Percentiles rank a stretch among this genome's conserved stretches.
phyloP scores from a whole-genome alignment of 108 stramenopile species.

The Nannochloropsis salina region DNA sequence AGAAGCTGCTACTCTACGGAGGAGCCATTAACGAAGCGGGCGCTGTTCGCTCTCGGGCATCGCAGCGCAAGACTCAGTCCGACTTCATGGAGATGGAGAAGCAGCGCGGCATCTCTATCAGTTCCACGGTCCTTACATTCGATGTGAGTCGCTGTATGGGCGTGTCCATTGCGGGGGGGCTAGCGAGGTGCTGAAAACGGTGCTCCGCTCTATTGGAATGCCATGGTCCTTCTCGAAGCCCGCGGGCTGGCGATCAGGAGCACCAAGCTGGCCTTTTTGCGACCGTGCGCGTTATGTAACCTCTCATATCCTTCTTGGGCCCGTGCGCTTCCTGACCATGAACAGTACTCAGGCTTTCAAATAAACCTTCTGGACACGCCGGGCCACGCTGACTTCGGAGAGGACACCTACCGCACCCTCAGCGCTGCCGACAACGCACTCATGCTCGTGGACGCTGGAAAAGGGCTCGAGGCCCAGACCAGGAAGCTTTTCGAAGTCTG shows the following conservation, averaged over 20 bases:
- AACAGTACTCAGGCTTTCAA: conserved; percentile 62
- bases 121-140: conserved; percentile 81
- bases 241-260: too few species aligned
- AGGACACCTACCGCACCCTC: conserved; percentile 89
- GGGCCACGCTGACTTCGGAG: conserved; percentile 81
- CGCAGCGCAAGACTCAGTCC: not conserved
- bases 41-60: conserved; percentile 62
- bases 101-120: conserved; percentile 85
- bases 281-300: too few species aligned
- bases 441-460: conserved; percentile 89
- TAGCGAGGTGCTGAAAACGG: too few species aligned
- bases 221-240: too few species aligned
- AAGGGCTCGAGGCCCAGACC: conserved; percentile 90
- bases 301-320: too few species aligned
- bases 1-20: conserved; percentile 79
- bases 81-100: conserved; percentile 78
- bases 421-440: conserved; percentile 90
- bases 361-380: conserved; percentile 73
- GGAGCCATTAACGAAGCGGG: conserved; percentile 91
- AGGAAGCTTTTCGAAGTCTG: conserved; percentile 79
- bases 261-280: too few species aligned
- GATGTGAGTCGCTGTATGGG: conserved; percentile 25
- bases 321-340: not conserved
- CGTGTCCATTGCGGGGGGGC: too few species aligned
- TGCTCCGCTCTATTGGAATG: too few species aligned